Percentiles rank a stretch among this genome's conserved stretches.
These are phyloP conservation scores for Hypoxylon fragiforme DNA, from an alignment of 495 filamentous ascomycete species.

Conservation along the genomic window DNA sequence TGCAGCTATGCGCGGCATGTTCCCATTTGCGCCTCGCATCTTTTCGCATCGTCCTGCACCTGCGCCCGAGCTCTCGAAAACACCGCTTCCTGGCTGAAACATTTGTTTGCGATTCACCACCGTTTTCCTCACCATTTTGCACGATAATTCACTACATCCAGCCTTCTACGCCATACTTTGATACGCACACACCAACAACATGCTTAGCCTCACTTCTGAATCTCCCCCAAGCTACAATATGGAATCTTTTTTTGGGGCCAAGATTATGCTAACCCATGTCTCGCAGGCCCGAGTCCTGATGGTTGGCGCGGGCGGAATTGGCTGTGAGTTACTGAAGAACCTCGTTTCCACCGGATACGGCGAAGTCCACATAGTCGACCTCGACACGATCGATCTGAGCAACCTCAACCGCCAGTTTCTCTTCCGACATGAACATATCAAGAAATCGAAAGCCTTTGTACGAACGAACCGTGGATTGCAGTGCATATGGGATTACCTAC, in stretches of 20 bases:
- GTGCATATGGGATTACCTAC: conserved; percentile 14
- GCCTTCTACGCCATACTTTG: neutral
- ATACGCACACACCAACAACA: neutral
- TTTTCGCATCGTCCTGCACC: conserved; percentile 6
- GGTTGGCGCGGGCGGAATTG: conserved; percentile 95
- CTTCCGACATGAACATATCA: conserved; percentile 96
- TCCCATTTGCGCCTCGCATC: conserved; percentile 18
- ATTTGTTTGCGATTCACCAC: conserved; percentile 18
- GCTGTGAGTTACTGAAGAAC: conserved; percentile 97
- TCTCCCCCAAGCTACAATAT: conserved; percentile 13
- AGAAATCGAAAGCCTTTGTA: conserved; percentile 94
- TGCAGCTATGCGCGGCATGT: conserved; percentile 3
- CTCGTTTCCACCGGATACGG: conserved; percentile 92
- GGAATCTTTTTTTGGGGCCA: conserved; percentile 4
- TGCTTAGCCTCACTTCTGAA: neutral
- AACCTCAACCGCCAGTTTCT: conserved; percentile 98
- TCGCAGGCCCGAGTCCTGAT: conserved; percentile 83
- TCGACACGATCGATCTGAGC: conserved; percentile 97
- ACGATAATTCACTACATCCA: conserved; percentile 8
- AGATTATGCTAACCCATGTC: conserved; percentile 35
- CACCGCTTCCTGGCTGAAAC: neutral
- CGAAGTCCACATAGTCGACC: conserved; percentile 92
- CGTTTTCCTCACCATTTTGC: conserved; percentile 5
- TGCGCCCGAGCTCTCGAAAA: conserved; percentile 16
- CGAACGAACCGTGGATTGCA: conserved; percentile 35